These are phyloP conservation scores for Coemansia sp. DNA, from an alignment of 192 early-diverging fungal genomes.

Conservation along the genomic window DNA sequence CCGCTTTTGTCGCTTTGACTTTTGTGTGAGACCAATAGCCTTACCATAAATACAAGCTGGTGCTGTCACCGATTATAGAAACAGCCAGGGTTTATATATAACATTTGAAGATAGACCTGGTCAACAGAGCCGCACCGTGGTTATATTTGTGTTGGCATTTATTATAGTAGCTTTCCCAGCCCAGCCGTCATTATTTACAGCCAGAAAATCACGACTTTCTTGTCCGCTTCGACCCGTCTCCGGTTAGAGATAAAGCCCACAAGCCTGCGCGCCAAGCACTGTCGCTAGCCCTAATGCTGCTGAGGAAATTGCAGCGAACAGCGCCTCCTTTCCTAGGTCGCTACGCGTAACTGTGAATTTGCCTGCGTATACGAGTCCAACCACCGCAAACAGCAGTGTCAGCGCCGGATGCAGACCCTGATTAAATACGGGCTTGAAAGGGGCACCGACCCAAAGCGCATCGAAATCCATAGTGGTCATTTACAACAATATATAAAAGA, in stretches of 20 bases:
- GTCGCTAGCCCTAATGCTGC: conserved; percentile 39
- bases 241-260: conserved; percentile 39
- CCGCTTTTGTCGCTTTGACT: conserved; percentile 2
- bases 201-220: too few species aligned
- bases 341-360: conserved; percentile 33
- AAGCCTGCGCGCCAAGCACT: conserved; percentile 32
- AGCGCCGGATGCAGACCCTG: conserved; percentile 31
- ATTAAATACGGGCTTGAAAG: conserved; percentile 33
- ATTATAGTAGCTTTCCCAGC: too few species aligned
- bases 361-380: conserved; percentile 40
- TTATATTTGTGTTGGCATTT: too few species aligned
- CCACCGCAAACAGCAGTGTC: conserved; percentile 21
- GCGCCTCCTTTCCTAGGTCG: conserved; percentile 20
- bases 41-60: too few species aligned
- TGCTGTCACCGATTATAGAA: too few species aligned
- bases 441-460: conserved; percentile 32
- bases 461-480: conserved; percentile 25
- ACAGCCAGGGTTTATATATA: too few species aligned
- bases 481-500: not conserved
- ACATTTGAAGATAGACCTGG: too few species aligned
- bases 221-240: not conserved
- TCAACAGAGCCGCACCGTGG: too few species aligned
- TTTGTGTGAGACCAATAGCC: too few species aligned
- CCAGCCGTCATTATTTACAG: too few species aligned
- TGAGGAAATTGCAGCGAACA: conserved; percentile 37